Evolutionary conservation across 768 basidiomycete species (phyloP).

Genomic region (Russula olivacea): DNA sequence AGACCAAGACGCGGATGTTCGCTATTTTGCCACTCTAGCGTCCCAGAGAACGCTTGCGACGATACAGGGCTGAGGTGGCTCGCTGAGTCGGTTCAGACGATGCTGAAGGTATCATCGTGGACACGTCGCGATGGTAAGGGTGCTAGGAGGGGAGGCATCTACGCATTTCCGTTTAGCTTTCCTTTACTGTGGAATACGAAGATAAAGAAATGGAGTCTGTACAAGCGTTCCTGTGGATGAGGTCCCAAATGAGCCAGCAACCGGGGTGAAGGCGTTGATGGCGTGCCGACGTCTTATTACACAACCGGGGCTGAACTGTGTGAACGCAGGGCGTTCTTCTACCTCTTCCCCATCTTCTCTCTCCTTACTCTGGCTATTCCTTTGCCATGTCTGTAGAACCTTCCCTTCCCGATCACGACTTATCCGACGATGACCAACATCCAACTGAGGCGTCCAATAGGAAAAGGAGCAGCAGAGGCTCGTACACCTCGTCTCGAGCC

Average conservation of each 20-base stretch:
- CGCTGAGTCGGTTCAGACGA: background rate
- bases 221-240: constrained; percentile 10
- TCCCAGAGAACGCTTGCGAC: constrained; percentile 48
- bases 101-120: background rate
- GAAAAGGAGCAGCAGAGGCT: constrained; percentile 26
- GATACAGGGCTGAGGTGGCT: constrained; percentile 38
- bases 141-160: constrained; percentile 22
- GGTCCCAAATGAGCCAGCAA: background rate
- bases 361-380: background rate
- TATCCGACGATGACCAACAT: constrained; percentile 24
- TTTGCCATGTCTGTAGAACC: constrained; percentile 14
- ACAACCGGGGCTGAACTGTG: background rate
- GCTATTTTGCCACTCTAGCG: constrained; percentile 86
- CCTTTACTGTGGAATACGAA: constrained; percentile 23
- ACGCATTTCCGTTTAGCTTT: constrained; percentile 10
- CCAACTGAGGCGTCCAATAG: constrained; percentile 17
- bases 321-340: background rate
- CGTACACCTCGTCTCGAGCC: background rate
- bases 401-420: constrained; percentile 18
- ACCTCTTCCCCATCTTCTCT: background rate
- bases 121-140: constrained; percentile 25
- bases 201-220: constrained; percentile 22
- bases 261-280: background rate
- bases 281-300: background rate
- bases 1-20: constrained; percentile 92